phyloP scores from a whole-genome alignment of 495 filamentous ascomycete genomes.

The Parmelia sp. region DNA sequence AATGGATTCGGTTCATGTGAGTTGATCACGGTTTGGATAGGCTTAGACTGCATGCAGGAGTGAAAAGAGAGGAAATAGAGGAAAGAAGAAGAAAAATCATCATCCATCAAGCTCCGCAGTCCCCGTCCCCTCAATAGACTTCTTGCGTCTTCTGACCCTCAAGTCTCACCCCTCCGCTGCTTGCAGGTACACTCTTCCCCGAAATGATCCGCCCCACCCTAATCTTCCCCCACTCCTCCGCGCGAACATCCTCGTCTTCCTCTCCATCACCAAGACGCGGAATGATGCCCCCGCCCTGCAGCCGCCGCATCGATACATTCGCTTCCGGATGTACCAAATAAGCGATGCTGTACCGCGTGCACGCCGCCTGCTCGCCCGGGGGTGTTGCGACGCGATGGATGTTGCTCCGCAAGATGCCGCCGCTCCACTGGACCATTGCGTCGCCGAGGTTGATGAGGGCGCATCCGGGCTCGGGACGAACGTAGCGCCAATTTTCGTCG shows the following conservation, averaged over 20 bases:
- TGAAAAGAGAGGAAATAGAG: no score
- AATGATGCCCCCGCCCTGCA: not conserved
- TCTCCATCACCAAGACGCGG: not conserved
- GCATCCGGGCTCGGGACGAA: constrained; percentile 29
- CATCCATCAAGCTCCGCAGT: no score
- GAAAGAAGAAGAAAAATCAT: no score
- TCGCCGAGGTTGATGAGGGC: constrained; percentile 36
- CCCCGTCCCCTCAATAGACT: no score
- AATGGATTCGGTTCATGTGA: no score
- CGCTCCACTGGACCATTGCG: constrained; percentile 31
- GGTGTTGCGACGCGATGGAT: constrained; percentile 31
- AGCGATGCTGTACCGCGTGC: constrained; percentile 22
- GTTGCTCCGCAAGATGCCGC: constrained; percentile 27
- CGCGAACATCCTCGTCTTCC: constrained; percentile 21
- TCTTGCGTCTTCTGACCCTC: no score
- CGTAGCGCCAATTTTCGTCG: constrained; percentile 29
- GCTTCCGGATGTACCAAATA: constrained; percentile 18
- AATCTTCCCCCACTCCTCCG: constrained; percentile 22
- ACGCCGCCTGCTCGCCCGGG: constrained; percentile 15
- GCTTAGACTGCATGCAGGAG: no score
- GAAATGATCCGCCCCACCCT: not conserved
- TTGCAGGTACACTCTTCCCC: not conserved
- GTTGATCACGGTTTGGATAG: no score
- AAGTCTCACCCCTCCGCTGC: not conserved
- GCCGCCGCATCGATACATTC: constrained; percentile 17